Conservation (phyloP, 2,329 filamentous ascomycete species). For the Amylocarpus encephaloides region DNA sequence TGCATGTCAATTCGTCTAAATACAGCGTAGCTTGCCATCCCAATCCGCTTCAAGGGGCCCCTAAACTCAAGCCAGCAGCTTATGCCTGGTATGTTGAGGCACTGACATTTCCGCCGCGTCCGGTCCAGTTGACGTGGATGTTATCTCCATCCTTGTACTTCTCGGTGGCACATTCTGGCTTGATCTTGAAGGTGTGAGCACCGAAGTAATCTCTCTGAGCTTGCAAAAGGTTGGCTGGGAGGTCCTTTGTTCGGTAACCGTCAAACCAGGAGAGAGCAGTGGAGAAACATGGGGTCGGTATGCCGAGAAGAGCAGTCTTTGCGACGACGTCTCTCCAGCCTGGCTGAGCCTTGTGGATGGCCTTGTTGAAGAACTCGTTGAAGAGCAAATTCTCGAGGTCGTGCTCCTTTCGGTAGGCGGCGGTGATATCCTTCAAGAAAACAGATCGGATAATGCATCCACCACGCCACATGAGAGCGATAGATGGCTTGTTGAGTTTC, state of each 20-base stretch:
- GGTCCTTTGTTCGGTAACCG: constrained; percentile 93
- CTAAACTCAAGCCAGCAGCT: constrained; percentile 6
- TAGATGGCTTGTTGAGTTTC: constrained; percentile 99
- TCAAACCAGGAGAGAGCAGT: constrained; percentile 98
- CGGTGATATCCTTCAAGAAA: constrained; percentile 99
- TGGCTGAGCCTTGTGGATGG: constrained; percentile 91
- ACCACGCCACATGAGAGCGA: constrained; percentile 99
- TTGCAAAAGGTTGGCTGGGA: constrained; percentile 97
- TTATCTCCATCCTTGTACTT: constrained; percentile 82
- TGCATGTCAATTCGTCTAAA: constrained; percentile 5
- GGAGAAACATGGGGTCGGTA: constrained; percentile 93
- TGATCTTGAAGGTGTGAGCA: constrained; percentile 83
- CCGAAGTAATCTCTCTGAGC: constrained; percentile 99
- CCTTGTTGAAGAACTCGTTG: constrained; percentile 99
- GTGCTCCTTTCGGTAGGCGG: constrained; percentile 88
- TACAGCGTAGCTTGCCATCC: not conserved
- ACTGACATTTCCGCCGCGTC: constrained; percentile 92
- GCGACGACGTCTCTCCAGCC: constrained; percentile 89
- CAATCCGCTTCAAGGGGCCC: not conserved
- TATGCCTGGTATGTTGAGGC: constrained; percentile 98
- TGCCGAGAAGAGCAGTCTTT: constrained; percentile 89
- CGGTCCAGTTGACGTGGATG: constrained; percentile 99
- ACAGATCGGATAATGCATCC: constrained; percentile 99
- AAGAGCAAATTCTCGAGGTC: constrained; percentile 98
- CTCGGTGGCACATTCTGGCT: constrained; percentile 68